Evolutionary conservation across 2,329 filamentous ascomycete genomes (phyloP).

Genomic region (Xylariaceae sp.): DNA sequence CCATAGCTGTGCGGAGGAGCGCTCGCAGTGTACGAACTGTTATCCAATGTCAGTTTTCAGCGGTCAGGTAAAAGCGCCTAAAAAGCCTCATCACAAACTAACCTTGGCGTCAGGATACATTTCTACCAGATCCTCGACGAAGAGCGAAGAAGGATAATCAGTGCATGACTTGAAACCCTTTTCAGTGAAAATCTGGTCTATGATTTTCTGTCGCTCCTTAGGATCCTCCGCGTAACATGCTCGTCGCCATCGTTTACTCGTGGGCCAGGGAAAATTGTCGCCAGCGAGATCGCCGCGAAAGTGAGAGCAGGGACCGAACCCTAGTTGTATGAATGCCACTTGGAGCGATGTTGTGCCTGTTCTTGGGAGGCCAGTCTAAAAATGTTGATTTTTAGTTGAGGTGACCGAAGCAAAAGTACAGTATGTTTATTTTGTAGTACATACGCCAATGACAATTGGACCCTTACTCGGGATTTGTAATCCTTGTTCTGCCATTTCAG

Average conservation of each 20-base stretch:
- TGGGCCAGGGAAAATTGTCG: background rate
- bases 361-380: background rate
- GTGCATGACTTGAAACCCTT: background rate
- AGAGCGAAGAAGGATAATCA: background rate
- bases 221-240: background rate
- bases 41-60: background rate
- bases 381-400: background rate
- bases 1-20: background rate
- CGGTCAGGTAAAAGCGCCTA: no score
- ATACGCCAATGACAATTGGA: background rate
- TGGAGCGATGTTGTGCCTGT: background rate
- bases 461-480: background rate
- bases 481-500: no score
- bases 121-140: background rate
- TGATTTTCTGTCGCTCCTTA: background rate
- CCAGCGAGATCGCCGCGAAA: background rate
- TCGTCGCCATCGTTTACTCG: background rate
- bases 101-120: background rate
- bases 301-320: background rate
- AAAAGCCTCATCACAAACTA: background rate
- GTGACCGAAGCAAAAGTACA: background rate
- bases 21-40: background rate
- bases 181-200: background rate
- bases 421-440: background rate
- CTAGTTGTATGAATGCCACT: background rate